Base-by-base conservation (phyloP, 331 rosid species). In the Malus hybrid region DNA sequence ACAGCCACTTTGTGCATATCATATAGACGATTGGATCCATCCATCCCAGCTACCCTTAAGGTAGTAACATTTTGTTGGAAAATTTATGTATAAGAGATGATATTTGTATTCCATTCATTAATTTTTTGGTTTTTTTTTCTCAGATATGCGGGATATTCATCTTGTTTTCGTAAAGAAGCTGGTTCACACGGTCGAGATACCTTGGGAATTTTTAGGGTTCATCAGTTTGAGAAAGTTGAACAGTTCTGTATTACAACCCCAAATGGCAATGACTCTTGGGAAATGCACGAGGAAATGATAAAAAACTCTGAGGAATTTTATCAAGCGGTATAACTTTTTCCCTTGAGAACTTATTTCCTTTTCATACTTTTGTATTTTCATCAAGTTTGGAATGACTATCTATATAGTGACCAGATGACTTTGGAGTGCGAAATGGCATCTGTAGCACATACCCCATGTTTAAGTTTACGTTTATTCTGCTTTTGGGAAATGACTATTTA, bases 161-260 rank as follows among this genome's bases (percentile, higher is more conserved):
- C 99, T 19, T 94, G 99, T 85, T 94, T 94, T 76, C 97, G 97
- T 5, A 92, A 92, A 85, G 99, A 94, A 89, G 99, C 97, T 63
- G 99, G 99, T 63, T 85, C 97, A 62, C 99, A 94, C 71, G 99
- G 99, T 57, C 92, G 99, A 4, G 99, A 95, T 84, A 95, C 99
- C 48, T 73, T 95, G 62, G 97, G 97, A 78, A 90, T 95, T 68
- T 95, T 95, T 78, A 89, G 99, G 66, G 97, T 92, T 62, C 99
- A 95, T 83, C 97, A 95, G 66, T 95, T 92, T 80, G 99, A 95
- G 84, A 95, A 94, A 79, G 90, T 94, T 82, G 97, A 94, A 76
- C 99, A 94, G 82, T 94, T 94, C 71, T 94, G 93, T 79, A 26
- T 90, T 20, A 94, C 97, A 64, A 80, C 87, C 84, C 99, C 97